Evolutionary conservation across 805 yeast genomes (phyloP).

Genomic region (Saturnispora hagleri): DNA sequence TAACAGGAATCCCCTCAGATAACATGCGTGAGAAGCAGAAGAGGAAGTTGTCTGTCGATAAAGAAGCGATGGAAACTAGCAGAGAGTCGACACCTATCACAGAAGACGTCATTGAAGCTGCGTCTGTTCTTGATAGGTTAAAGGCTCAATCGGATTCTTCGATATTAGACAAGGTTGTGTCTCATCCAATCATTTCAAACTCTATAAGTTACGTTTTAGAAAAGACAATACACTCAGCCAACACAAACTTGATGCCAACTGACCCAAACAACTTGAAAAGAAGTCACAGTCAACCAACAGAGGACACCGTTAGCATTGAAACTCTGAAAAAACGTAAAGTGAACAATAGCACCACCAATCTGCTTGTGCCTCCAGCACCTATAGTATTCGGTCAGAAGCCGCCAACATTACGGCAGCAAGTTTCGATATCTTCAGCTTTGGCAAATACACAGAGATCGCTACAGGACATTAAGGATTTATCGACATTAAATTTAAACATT

Average conservation of each 20-base stretch:
- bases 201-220: conserved; percentile 31
- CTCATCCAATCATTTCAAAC: conserved; percentile 30
- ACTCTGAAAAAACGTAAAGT: not conserved
- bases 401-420: conserved; percentile 22
- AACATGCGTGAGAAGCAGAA: not conserved
- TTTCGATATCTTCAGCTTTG: conserved; percentile 23
- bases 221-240: conserved; percentile 26
- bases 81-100: not conserved
- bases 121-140: not conserved
- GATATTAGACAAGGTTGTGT: conserved; percentile 29
- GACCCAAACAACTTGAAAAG: not conserved
- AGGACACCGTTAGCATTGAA: not conserved
- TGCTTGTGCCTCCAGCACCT: not conserved
- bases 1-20: not conserved
- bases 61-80: not conserved
- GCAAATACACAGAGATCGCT: conserved; percentile 23
- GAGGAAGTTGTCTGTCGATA: not conserved
- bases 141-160: conserved; percentile 11
- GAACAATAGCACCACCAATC: not conserved
- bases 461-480: conserved; percentile 28
- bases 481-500: conserved; percentile 30
- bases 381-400: not conserved
- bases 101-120: not conserved
- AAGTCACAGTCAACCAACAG: not conserved
- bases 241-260: conserved; percentile 14